Conservation (phyloP, 2,329 filamentous ascomycete genomes). For the Arthrobotrys sinensis region DNA sequence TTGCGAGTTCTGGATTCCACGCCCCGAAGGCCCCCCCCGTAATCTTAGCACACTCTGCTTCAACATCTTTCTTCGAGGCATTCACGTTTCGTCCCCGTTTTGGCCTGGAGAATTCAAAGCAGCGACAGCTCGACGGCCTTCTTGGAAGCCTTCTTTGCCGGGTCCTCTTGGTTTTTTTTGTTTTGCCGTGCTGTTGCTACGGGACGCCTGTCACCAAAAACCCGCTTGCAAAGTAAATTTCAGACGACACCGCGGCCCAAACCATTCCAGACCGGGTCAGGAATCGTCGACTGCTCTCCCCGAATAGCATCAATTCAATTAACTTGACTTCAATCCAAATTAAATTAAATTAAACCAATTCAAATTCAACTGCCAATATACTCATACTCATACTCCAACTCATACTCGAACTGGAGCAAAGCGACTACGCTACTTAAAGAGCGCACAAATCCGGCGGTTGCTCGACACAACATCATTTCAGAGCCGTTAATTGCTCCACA, state of each 20-base stretch:
- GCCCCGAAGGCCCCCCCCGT: constrained; percentile 9
- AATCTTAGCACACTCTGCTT: constrained; percentile 10
- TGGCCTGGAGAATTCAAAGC: constrained; percentile 7
- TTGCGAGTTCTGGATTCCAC: constrained; percentile 40
- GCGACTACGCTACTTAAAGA: constrained; percentile 1
- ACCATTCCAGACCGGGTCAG: constrained; percentile 12
- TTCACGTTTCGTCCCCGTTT: constrained; percentile 40
- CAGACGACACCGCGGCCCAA: not conserved
- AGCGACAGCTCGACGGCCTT: not conserved
- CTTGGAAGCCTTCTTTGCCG: not conserved
- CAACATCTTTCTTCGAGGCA: constrained; percentile 17
- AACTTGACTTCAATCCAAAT: not conserved
- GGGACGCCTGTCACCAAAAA: constrained; percentile 22
- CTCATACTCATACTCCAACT: no score
- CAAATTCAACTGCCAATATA: not conserved
- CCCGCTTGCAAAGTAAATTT: constrained; percentile 2
- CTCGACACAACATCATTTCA: constrained; percentile 56
- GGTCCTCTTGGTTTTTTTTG: not conserved
- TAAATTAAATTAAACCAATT: not conserved
- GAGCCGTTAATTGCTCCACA: constrained; percentile 9
- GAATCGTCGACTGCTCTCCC: not conserved
- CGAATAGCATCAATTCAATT: constrained; percentile 1
- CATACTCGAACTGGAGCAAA: not conserved
- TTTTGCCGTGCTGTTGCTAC: constrained; percentile 42
- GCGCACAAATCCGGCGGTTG: constrained; percentile 49